A percentile compares a stretch with the other conserved stretches of the same genome.
These are phyloP conservation scores for Cutaneotrichosporon cavernicola DNA, from an alignment of 1,284 basidiomycete species.

Conservation along the genomic window DNA sequence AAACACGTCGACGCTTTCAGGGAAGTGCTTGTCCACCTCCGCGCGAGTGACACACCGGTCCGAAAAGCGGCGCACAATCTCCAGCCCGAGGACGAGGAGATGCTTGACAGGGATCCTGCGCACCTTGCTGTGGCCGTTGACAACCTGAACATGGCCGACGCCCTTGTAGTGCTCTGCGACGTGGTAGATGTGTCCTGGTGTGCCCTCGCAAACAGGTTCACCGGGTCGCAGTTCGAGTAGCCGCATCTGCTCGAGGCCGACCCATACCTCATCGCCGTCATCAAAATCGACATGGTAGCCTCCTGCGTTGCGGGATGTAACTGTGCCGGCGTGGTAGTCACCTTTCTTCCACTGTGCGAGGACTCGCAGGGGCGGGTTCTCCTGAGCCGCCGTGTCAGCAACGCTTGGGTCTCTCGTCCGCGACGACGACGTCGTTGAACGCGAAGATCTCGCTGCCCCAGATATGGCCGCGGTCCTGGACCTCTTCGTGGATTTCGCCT, in stretches of 20 bases:
- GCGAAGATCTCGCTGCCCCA: background rate
- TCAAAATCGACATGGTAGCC: conserved; percentile 21
- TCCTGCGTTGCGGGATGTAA: conserved; percentile 12
- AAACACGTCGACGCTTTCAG: conserved; percentile 8
- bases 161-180: conserved; percentile 16
- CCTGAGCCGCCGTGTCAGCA: background rate
- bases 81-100: conserved; percentile 9
- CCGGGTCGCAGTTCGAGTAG: conserved; percentile 18
- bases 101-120: background rate
- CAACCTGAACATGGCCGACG: background rate
- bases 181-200: background rate
- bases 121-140: conserved; percentile 5
- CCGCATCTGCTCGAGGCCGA: conserved; percentile 14
- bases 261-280: conserved; percentile 6
- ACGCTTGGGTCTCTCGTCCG: background rate
- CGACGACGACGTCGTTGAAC: background rate
- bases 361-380: conserved; percentile 10
- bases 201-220: conserved; percentile 16
- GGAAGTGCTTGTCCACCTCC: background rate
- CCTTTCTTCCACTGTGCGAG: conserved; percentile 18
- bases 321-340: conserved; percentile 22
- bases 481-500: background rate
- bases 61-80: conserved; percentile 13
- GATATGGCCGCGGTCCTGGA: background rate
- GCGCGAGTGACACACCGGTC: conserved; percentile 14